Evolutionary conservation across 1,284 basidiomycete genomes (phyloP), one percentile per base, ranked within the genome.

Genomic region (Ustilago tritici): DNA sequence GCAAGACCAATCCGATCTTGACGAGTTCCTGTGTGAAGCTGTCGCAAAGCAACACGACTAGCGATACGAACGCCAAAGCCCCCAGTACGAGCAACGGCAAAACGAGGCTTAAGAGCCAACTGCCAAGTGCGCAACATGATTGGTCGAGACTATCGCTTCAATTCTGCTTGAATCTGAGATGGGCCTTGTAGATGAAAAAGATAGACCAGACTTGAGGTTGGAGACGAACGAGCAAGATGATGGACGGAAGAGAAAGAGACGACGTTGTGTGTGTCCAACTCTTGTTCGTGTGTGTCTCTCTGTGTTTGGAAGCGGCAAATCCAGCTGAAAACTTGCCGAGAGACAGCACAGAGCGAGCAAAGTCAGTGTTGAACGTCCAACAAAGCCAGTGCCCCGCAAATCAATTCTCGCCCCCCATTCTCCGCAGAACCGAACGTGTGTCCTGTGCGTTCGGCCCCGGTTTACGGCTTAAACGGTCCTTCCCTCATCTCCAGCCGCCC

Each of bases 61-160:
- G 60, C 58, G 17, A 60, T 43, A n/a, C 46, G 56, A 50, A 57
- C 46, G 23, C 23, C 23, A 36, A 40, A 38, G 43, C 23, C 28
- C 1, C 36, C 56, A 35, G 34, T 12, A 10, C 57, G 60, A 3
- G 19, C 67, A n/a, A 54, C 47, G 10, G 58, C 58, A 23, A 65
- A 65, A 11, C 70, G 40, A 7, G 69, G 64, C 60, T 62, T 71
- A n/a, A 63, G 54, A 19, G 35, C 64, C n/a, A 43, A 11, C 4
- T 36, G 52, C 15, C 57, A 56, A 11, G 56, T 49, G 11, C 63
- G 63, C 47, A 71, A 59, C 69, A 71, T 71, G 9, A 11, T 28
- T 3, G 23, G 3, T 28, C 23, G 23, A 28, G 23, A 28, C 23
- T 3, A 28, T 28, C 23, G 23, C 23, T 28, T 28, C 23, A 3